Base-by-base conservation (phyloP, 352 stramenopile genomes). In the Saprolegnia parasitica region DNA sequence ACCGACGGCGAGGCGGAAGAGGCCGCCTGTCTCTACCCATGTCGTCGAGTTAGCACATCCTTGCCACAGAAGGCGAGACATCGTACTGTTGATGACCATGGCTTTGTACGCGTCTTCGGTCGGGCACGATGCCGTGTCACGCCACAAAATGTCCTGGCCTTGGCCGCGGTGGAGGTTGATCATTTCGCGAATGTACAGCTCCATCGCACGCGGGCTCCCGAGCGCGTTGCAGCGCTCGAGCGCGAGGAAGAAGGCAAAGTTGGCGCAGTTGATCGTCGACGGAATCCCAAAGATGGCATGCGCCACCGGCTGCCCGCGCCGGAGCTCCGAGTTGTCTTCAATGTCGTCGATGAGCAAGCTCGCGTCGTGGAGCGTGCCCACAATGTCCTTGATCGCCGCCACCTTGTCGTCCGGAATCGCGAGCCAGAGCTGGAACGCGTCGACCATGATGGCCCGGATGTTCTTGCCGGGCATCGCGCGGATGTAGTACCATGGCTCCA, bases 221-320 rank as follows among this genome's bases (percentile, higher is more conserved):
- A 98, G 76, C 15, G 78, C 75, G 40, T 97, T 87, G 71, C 89
- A 98, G 58, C 86, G 81, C 74, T 98, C 90, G 66, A 99, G 77
- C 23, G 96, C 97, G 67, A 98, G 71, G 74, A 99, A 99, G 72
- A 98, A 99, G 10, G 98, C 94, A 77, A 99, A 99, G 74, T 99
- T 99, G 61, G 95, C 96, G 67, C 86, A 97, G 79, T 99, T 99
- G 75, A 99, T 98, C n/a, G 96, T 97, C 37, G 88, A 86, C 0
- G 96, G 87, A 8, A 98, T 80, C 40, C 96, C 96, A 76, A 98
- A 99, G 76, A 99, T 98, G 4, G 86, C 82, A 77, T 99, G 96
- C 23, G 96, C 93, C 20, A 98, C 95, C 8, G 96, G 96, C 65
- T 88, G 79, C n/a, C 96, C 96, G 6, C 96, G 81, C 16, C 96